phyloP scores from a whole-genome alignment of 345 rosid genomes.

The Jatropha curcas region DNA sequence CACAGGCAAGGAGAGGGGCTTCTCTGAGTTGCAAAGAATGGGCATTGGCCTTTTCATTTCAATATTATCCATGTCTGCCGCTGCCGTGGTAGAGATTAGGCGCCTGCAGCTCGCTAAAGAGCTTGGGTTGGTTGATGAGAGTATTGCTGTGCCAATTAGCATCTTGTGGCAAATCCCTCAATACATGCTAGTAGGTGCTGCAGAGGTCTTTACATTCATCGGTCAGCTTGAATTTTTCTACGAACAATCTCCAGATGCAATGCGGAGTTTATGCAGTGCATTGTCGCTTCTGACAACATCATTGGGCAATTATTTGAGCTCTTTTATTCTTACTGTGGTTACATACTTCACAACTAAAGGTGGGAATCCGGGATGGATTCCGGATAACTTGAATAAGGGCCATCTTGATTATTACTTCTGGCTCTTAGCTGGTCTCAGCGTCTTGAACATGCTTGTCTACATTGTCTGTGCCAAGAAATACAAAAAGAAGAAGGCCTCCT shows the following conservation, averaged over 20 bases:
- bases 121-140: conserved; percentile 57
- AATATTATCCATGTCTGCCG: conserved; percentile 69
- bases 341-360: conserved; percentile 60
- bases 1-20: conserved; percentile 85
- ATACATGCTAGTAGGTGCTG: conserved; percentile 83
- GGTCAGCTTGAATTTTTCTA: conserved; percentile 94
- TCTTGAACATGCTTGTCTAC: conserved; percentile 63
- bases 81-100: conserved; percentile 75
- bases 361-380: conserved; percentile 80
- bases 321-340: conserved; percentile 77
- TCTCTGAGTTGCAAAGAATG: conserved; percentile 88
- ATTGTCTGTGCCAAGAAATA: conserved; percentile 62
- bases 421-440: conserved; percentile 81
- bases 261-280: conserved; percentile 89
- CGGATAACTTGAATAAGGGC: conserved; percentile 80
- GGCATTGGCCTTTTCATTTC: conserved; percentile 88
- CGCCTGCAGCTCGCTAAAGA: conserved; percentile 72
- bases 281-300: conserved; percentile 69
- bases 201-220: conserved; percentile 76
- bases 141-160: conserved; percentile 61
- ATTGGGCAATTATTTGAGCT: conserved; percentile 80
- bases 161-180: conserved; percentile 93
- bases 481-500: conserved; percentile 59
- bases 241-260: conserved; percentile 92
- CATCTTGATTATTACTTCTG: conserved; percentile 96